Base-by-base conservation (phyloP, 768 basidiomycete species). In the Boletus sp. region DNA sequence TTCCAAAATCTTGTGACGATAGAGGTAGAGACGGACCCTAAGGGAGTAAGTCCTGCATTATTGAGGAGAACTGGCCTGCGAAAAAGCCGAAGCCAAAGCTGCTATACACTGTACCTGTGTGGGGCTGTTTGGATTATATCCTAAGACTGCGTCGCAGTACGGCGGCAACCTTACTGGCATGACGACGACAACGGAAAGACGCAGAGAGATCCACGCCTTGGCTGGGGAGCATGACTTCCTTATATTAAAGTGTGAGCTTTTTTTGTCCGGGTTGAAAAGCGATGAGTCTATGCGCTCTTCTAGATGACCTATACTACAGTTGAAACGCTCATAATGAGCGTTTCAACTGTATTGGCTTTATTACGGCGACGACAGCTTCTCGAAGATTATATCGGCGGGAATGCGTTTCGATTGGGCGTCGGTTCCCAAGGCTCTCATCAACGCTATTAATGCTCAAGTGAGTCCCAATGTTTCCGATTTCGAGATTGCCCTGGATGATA, bases 351-450 rank as follows among this genome's bases (percentile, higher is more conserved):
- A n/a, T n/a, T n/a, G n/a, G n/a, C n/a, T n/a, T n/a, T n/a, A n/a
- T n/a, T n/a, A n/a, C n/a, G n/a, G n/a, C n/a, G n/a, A n/a, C n/a
- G 93, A 94, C 67, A 88, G 86, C 67, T 78, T 94, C 58, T 89
- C 86, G 55, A 96, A 95, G 75, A 78, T 93, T 36, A 76, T 86
- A 28, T 85, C 83, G 36, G 80, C 82, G 28, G 87, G 87, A 29
- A 81, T 90, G 64, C 82, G 89, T 37, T 79, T 94, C 56, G 90
- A 90, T 5, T 92, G 86, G 67, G 83, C 82, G 6, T 83, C 86
- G 12, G 90, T 87, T 4, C 89, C 90, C 15, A 77, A 78, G 45
- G 68, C 75, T 3, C 70, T 94, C 29, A 68, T 91, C 33, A 73
- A 81, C 30, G 83, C 83, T 3, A 87, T 93, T 49, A 84, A 90